A percentile compares a stretch with the other conserved stretches of the same genome.
phyloP scores from a whole-genome alignment of 148 eudicot species.

The Chenopodium album region DNA sequence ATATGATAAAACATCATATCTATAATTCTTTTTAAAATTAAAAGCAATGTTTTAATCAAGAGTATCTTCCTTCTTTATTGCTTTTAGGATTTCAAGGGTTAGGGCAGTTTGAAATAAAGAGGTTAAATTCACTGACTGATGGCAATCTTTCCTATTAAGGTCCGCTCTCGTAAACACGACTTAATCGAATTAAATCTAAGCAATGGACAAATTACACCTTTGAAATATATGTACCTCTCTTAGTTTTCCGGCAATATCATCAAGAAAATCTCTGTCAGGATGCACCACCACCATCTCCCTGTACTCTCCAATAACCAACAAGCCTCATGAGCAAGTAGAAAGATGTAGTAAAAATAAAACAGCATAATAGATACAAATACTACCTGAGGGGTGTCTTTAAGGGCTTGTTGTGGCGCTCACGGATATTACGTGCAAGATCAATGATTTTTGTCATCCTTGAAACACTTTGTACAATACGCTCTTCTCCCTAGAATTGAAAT shows the following conservation, averaged over 20 bases:
- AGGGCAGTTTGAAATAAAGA: not conserved
- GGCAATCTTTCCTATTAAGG: not conserved
- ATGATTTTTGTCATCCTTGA: slow-evolving; percentile 87
- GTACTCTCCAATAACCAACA: slow-evolving; percentile 22
- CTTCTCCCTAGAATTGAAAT: slow-evolving; percentile 51
- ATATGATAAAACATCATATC: too few relatives aligned
- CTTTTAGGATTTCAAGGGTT: too few relatives aligned
- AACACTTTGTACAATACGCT: slow-evolving; percentile 95
- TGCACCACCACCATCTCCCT: slow-evolving; percentile 98
- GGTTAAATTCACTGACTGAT: not conserved
- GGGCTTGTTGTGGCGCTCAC: slow-evolving; percentile 97
- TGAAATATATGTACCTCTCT: slow-evolving; percentile 54
- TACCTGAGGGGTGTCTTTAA: slow-evolving; percentile 88
- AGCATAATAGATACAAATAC: not conserved
- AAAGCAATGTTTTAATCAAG: not conserved
- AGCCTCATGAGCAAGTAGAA: slow-evolving; percentile 7
- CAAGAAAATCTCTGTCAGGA: slow-evolving; percentile 83
- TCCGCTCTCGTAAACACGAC: not conserved
- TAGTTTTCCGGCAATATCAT: slow-evolving; percentile 80
- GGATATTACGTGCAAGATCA: slow-evolving; percentile 91
- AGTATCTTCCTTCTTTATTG: too few relatives aligned
- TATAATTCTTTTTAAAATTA: too few relatives aligned
- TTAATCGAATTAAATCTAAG: not conserved
- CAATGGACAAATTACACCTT: not conserved
- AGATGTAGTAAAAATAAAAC: not conserved